Conservation (phyloP, 228 moss, liverwort and hornwort genomes). For the Sphagnum fallax region DNA sequence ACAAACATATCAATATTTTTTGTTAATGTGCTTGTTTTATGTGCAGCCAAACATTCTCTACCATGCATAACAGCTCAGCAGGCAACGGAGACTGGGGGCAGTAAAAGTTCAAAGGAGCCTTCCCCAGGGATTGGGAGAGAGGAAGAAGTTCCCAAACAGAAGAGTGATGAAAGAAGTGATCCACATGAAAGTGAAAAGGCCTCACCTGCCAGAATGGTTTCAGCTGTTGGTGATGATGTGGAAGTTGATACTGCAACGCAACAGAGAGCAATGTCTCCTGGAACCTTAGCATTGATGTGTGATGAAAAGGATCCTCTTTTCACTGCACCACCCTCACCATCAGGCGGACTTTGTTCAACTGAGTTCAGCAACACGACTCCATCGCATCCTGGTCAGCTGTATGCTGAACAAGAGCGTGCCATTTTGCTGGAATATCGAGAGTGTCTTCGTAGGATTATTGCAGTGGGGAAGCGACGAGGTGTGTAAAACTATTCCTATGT, state of each 20-base stretch:
- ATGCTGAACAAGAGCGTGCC: constrained; percentile 68
- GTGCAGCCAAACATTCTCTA: constrained; percentile 35
- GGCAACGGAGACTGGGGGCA: constrained; percentile 38
- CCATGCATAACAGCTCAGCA: constrained; percentile 19
- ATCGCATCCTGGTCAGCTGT: constrained; percentile 41
- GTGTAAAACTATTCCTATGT: neutral
- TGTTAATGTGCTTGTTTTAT: constrained; percentile 4
- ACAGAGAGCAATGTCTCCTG: constrained; percentile 68
- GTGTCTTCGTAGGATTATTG: constrained; percentile 65
- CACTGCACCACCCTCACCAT: constrained; percentile 71
- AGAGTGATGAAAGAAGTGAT: constrained; percentile 29
- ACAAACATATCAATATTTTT: neutral
- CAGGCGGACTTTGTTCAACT: constrained; percentile 36
- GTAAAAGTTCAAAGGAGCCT: constrained; percentile 14
- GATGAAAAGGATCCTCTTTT: constrained; percentile 84
- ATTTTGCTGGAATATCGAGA: constrained; percentile 71
- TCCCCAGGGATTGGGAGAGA: constrained; percentile 17
- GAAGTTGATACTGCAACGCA: constrained; percentile 33
- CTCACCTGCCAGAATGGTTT: constrained; percentile 10
- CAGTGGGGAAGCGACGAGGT: constrained; percentile 79
- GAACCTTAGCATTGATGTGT: constrained; percentile 81
- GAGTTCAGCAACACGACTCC: constrained; percentile 25
- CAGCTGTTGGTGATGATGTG: constrained; percentile 39
- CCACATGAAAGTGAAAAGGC: constrained; percentile 20
- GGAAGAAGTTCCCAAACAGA: constrained; percentile 11